These are phyloP conservation scores for Trematosphaeria pertusa DNA, from an alignment of 2,329 filamentous ascomycete genomes.

Conservation along the genomic window DNA sequence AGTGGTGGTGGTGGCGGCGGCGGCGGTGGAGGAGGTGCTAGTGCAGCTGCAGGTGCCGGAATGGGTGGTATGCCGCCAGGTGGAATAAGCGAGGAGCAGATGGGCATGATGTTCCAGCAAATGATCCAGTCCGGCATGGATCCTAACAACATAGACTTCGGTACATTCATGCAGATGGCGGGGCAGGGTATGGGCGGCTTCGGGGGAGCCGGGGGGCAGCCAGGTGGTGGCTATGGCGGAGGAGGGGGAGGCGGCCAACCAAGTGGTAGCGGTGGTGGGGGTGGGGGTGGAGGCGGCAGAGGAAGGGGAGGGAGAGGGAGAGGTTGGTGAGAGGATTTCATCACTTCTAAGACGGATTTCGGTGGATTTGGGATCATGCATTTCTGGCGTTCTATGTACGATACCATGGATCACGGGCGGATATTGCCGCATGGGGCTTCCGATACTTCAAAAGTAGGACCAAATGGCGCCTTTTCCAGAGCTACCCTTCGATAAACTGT, in stretches of 20 bases:
- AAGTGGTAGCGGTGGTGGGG: constrained; percentile 36
- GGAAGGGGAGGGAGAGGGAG: constrained; percentile 34
- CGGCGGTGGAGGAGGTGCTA: constrained; percentile 11
- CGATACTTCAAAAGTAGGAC: too few species aligned
- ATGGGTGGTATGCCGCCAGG: constrained; percentile 40
- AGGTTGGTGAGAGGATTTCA: constrained; percentile 25
- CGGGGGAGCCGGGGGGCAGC: constrained; percentile 25
- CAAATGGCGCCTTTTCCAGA: too few species aligned
- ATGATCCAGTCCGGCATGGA: constrained; percentile 58
- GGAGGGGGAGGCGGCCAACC: constrained; percentile 38
- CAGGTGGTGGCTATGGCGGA: constrained; percentile 32
- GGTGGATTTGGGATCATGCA: constrained; percentile 1
- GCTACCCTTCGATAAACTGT: too few species aligned
- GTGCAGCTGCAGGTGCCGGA: background rate
- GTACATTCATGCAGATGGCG: constrained; percentile 46
- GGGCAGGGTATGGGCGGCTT: constrained; percentile 37
- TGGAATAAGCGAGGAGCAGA: constrained; percentile 59
- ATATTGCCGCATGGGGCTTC: too few species aligned
- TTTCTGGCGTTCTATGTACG: constrained; percentile 9
- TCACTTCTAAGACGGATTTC: background rate
- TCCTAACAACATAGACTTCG: constrained; percentile 44
- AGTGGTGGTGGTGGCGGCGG: constrained; percentile 17
- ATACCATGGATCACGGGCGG: too few species aligned
- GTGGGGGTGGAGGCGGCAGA: constrained; percentile 37
- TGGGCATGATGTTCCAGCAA: constrained; percentile 66